Evolutionary conservation across 805 yeast genomes (phyloP).

Genomic region (Candida mattraensis): DNA sequence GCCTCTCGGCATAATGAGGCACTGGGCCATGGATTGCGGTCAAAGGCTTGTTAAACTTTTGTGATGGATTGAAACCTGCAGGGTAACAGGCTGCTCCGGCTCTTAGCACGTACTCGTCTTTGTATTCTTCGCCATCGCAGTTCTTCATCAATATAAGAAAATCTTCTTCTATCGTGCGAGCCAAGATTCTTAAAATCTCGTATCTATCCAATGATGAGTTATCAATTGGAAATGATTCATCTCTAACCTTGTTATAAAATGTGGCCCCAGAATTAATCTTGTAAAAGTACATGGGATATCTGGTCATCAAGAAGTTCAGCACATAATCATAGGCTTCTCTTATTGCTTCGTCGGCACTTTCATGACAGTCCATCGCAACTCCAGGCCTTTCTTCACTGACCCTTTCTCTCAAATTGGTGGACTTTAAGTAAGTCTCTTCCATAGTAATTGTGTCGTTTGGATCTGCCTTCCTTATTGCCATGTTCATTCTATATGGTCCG

Average conservation of each 20-base stretch:
- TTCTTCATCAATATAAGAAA: slow-evolving; percentile 50
- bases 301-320: slow-evolving; percentile 37
- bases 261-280: slow-evolving; percentile 17
- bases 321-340: slow-evolving; percentile 47
- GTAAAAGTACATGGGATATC: slow-evolving; percentile 57
- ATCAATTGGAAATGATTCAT: slow-evolving; percentile 38
- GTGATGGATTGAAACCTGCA: slow-evolving; percentile 68
- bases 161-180: slow-evolving; percentile 57
- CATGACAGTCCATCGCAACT: slow-evolving; percentile 36
- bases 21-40: slow-evolving; percentile 69
- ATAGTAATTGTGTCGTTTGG: slow-evolving; percentile 58
- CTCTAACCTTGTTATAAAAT: slow-evolving; percentile 41
- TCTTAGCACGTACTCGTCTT: slow-evolving; percentile 57
- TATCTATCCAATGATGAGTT: slow-evolving; percentile 8
- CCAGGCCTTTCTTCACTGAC: slow-evolving; percentile 34
- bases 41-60: slow-evolving; percentile 51
- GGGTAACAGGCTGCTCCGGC: slow-evolving; percentile 65
- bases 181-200: slow-evolving; percentile 21
- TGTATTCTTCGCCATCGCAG: slow-evolving; percentile 35
- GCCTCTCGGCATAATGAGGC: slow-evolving; percentile 58
- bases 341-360: slow-evolving; percentile 37
- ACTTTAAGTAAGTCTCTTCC: slow-evolving; percentile 56
- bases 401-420: slow-evolving; percentile 41
- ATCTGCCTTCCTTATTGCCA: slow-evolving; percentile 54
- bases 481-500: slow-evolving; percentile 54